These are phyloP conservation scores for Penicillium robsamsonii DNA, from an alignment of 495 filamentous ascomycete genomes.

Conservation along the genomic window DNA sequence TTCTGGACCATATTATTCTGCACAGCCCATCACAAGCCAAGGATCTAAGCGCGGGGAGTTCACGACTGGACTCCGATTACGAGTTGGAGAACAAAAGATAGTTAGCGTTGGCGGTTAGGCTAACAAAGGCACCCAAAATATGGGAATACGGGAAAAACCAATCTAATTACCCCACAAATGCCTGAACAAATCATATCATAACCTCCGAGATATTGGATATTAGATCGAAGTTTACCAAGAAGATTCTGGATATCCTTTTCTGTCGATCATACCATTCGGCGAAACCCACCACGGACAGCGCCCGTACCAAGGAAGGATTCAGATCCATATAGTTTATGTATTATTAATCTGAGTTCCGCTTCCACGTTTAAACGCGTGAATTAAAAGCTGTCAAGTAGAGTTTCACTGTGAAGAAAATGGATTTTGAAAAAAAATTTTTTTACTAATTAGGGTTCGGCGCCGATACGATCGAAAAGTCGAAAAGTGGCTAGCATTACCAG, in stretches of 20 bases:
- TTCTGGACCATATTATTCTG: constrained; percentile 7
- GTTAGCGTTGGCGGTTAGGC: neutral
- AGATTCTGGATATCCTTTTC: too few relatives aligned
- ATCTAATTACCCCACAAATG: constrained; percentile 16
- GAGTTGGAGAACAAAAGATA: neutral
- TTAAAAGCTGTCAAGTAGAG: constrained; percentile 6
- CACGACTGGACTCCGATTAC: constrained; percentile 4
- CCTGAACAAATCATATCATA: constrained; percentile 5
- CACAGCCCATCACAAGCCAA: constrained; percentile 14
- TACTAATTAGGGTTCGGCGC: neutral
- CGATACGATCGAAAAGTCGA: constrained; percentile 9
- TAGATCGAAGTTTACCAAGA: too few relatives aligned
- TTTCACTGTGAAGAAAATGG: neutral
- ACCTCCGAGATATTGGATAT: neutral
- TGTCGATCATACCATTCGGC: too few relatives aligned
- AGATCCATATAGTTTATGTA: too few relatives aligned
- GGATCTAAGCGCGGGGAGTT: constrained; percentile 11
- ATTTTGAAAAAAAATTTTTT: too few relatives aligned
- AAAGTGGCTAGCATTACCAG: too few relatives aligned
- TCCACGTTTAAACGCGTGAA: neutral
- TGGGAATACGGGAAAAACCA: constrained; percentile 3
- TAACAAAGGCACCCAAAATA: neutral
- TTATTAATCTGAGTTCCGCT: too few relatives aligned
- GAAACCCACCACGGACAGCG: constrained; percentile 10
- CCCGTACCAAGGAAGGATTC: constrained; percentile 6